Evolutionary conservation across 768 basidiomycete species (phyloP).

Genomic region (Collybiopsis confluens): DNA sequence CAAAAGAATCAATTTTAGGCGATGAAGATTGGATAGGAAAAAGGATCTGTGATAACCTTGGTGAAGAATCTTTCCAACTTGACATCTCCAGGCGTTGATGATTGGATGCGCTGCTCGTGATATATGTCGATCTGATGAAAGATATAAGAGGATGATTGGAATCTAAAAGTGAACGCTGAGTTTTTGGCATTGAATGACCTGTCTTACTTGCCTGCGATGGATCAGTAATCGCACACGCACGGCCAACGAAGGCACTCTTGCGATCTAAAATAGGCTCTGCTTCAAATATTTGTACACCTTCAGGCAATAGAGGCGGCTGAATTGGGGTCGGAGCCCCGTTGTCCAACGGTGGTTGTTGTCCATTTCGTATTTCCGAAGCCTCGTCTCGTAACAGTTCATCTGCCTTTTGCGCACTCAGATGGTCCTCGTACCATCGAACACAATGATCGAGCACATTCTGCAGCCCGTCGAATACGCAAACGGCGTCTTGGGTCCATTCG

Average conservation of each 20-base stretch:
- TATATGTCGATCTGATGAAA: conserved; percentile 70
- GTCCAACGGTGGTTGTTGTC: conserved; percentile 8
- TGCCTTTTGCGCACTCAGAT: conserved; percentile 48
- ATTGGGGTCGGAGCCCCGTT: too few species aligned
- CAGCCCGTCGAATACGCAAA: conserved; percentile 86
- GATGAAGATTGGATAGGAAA: not conserved
- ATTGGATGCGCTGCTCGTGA: conserved; percentile 73
- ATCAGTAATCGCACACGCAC: conserved; percentile 76
- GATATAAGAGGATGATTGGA: conserved; percentile 55
- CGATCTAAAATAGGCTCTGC: conserved; percentile 83
- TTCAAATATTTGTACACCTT: conserved; percentile 51
- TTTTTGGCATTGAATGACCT: too few species aligned
- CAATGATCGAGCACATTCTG: conserved; percentile 70
- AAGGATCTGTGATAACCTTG: conserved; percentile 49
- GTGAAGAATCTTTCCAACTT: conserved; percentile 60
- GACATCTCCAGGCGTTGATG: conserved; percentile 82
- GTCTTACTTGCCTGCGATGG: conserved; percentile 79
- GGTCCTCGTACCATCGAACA: conserved; percentile 68
- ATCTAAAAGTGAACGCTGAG: conserved; percentile 47
- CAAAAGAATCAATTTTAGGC: not conserved
- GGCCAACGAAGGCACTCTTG: conserved; percentile 81
- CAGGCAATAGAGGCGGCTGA: too few species aligned
- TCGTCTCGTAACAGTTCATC: conserved; percentile 58
- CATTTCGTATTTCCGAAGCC: conserved; percentile 9
- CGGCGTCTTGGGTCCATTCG: conserved; percentile 69